Conservation (phyloP, 805 yeast genomes). For the Yamadazyma sp. region DNA sequence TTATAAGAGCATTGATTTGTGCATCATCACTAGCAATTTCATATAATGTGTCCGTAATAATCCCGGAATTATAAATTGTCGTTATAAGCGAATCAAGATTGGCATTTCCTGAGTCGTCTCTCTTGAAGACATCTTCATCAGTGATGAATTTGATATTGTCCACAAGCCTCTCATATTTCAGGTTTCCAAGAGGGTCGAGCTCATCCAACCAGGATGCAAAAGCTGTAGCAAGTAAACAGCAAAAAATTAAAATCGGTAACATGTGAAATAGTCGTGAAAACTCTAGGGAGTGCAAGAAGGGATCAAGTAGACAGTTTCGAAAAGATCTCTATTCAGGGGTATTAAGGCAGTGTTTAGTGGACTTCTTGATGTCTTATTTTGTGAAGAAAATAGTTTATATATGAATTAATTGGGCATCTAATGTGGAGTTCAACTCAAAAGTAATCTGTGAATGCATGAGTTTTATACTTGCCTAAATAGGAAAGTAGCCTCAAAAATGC, state of each 20-base stretch:
- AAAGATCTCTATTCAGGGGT: too few species aligned
- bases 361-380: too few species aligned
- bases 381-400: conserved; percentile 2
- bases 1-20: conserved; percentile 29
- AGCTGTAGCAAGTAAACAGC: conserved; percentile 1
- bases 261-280: background rate
- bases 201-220: conserved; percentile 13
- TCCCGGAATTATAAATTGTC: conserved; percentile 12
- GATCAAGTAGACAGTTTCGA: too few species aligned
- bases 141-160: conserved; percentile 12
- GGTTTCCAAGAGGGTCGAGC: conserved; percentile 12
- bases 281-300: too few species aligned
- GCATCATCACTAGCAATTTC: conserved; percentile 31
- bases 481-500: background rate
- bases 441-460: background rate
- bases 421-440: conserved; percentile 4
- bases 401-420: background rate
- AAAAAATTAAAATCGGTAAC: conserved; percentile 2
- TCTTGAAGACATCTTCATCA: conserved; percentile 13
- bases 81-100: conserved; percentile 11
- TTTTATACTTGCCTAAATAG: conserved; percentile 10
- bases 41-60: conserved; percentile 22
- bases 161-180: conserved; percentile 10
- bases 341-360: too few species aligned
- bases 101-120: conserved; percentile 10